Conservation (phyloP, 108 stramenopile genomes). For the Skeletonema costatum region DNA sequence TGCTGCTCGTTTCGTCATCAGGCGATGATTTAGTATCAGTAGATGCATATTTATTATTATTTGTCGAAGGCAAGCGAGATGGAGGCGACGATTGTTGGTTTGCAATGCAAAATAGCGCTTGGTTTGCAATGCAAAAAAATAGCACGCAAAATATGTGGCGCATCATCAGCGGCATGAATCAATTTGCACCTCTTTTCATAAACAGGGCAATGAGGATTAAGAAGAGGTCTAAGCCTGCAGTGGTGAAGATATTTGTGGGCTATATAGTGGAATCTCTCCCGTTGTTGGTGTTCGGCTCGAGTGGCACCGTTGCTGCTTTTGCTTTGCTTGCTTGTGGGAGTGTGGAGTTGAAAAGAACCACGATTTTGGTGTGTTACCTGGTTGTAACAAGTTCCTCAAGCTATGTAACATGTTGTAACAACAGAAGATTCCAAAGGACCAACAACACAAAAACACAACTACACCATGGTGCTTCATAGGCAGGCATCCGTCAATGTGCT, state of each 20-base stretch:
- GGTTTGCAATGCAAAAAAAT: background rate
- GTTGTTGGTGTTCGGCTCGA: too few species aligned
- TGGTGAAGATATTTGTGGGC: too few species aligned
- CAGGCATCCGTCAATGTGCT: background rate
- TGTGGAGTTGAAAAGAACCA: too few species aligned
- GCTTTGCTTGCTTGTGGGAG: too few species aligned
- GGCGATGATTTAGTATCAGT: background rate
- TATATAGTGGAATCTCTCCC: too few species aligned
- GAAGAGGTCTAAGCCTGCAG: background rate
- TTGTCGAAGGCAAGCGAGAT: background rate
- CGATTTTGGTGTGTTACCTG: too few species aligned
- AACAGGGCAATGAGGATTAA: background rate
- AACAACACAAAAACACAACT: too few species aligned
- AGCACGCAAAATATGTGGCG: background rate
- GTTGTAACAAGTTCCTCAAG: too few species aligned
- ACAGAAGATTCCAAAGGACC: too few species aligned
- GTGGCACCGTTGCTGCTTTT: too few species aligned
- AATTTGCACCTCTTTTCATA: background rate
- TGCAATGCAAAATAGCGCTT: background rate
- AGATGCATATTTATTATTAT: background rate
- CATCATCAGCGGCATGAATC: background rate
- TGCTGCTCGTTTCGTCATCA: background rate
- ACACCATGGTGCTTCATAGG: background rate
- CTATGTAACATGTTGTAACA: too few species aligned
- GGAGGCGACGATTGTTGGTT: background rate